These are phyloP conservation scores for Dorcoceras hygrometricum DNA, from an alignment of 257 asterid genomes.

Conservation along the genomic window DNA sequence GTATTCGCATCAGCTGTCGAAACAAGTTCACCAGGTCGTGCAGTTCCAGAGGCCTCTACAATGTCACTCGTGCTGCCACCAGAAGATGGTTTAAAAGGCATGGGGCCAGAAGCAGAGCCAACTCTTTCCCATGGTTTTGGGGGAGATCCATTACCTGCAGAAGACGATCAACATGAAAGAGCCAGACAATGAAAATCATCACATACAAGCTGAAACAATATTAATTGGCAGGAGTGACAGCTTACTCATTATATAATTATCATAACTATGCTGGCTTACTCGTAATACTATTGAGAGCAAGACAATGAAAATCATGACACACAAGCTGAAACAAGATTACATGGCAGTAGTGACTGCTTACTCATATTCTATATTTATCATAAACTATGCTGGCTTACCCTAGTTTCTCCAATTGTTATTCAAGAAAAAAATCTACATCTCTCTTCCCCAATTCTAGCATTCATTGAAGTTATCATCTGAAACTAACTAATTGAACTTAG, in stretches of 20 bases:
- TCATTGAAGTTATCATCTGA: too few relatives aligned
- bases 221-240: not conserved
- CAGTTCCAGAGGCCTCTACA: slow-evolving; percentile 93
- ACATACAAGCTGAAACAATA: not conserved
- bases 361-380: not conserved
- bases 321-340: not conserved
- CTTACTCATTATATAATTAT: not conserved
- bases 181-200: not conserved
- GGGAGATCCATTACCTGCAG: slow-evolving; percentile 59
- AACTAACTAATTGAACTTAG: not conserved
- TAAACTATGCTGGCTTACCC: too few relatives aligned
- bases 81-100: slow-evolving; percentile 84
- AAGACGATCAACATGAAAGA: not conserved
- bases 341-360: not conserved
- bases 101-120: slow-evolving; percentile 73
- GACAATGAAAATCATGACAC: not conserved
- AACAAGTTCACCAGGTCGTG: slow-evolving; percentile 88
- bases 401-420: too few relatives aligned
- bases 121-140: slow-evolving; percentile 96
- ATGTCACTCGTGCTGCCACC: slow-evolving; percentile 82
- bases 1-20: slow-evolving; percentile 49
- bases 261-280: not conserved
- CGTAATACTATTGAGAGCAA: not conserved
- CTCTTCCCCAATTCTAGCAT: too few relatives aligned
- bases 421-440: too few relatives aligned